These are phyloP conservation scores for Hymenoscyphus fructigenus DNA, from an alignment of 2,329 filamentous ascomycete species.

Conservation along the genomic window DNA sequence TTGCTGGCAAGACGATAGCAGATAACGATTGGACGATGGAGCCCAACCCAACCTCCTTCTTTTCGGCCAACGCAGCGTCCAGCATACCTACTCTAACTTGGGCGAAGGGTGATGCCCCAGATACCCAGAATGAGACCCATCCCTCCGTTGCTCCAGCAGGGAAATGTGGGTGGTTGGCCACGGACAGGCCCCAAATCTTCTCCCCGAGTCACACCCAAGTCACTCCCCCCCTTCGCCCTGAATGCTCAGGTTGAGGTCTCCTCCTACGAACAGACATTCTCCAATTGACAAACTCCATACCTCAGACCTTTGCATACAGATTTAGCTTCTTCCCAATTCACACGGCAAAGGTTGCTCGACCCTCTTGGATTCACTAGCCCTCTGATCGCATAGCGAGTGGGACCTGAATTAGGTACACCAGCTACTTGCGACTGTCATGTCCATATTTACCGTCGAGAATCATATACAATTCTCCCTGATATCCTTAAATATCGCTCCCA, in stretches of 20 bases:
- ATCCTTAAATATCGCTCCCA: slow-evolving; percentile 34
- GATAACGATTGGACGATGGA: background rate
- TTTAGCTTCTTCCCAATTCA: background rate
- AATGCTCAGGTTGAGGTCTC: too few species aligned
- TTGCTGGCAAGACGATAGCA: background rate
- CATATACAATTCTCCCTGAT: slow-evolving; percentile 35
- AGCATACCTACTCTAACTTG: background rate
- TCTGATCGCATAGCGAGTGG: background rate
- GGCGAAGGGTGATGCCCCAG: background rate
- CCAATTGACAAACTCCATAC: background rate
- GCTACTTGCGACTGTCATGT: slow-evolving; percentile 30
- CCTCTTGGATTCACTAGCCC: background rate
- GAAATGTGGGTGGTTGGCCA: background rate
- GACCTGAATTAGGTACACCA: slow-evolving; percentile 2
- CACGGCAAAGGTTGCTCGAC: background rate
- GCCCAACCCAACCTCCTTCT: background rate
- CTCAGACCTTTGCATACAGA: background rate
- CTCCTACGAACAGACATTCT: background rate
- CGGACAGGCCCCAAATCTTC: background rate
- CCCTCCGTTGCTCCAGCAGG: background rate
- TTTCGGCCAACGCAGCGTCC: background rate
- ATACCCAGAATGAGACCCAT: background rate
- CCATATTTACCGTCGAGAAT: slow-evolving; percentile 35
- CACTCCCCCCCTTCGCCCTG: background rate
- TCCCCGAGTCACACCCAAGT: background rate